Conservation (phyloP, 306 rosid species). For the Cajanus cajan region DNA sequence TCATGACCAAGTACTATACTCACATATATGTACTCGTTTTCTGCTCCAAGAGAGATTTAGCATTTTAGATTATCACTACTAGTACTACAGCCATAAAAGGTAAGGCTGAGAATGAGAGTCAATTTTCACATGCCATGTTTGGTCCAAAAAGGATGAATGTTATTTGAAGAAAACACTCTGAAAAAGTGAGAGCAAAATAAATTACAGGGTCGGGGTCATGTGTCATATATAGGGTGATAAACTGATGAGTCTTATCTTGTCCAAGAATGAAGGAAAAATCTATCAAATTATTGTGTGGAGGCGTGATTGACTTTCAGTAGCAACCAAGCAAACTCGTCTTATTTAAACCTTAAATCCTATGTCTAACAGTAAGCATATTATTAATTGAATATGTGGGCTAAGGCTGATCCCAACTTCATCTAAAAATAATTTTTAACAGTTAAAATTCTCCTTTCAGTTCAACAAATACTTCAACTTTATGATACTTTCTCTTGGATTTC, state of each 20-base stretch:
- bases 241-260: constrained; percentile 7
- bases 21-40: not conserved
- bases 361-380: not conserved
- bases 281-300: constrained; percentile 1
- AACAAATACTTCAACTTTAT: not conserved
- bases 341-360: constrained; percentile 7
- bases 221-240: not conserved
- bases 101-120: not conserved
- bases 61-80: not conserved
- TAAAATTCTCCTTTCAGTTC: constrained; percentile 1
- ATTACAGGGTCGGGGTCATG: constrained; percentile 24
- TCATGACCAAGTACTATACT: not conserved
- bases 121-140: constrained; percentile 8
- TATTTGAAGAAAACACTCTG: constrained; percentile 1
- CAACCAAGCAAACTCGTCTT: constrained; percentile 1
- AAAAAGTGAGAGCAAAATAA: constrained; percentile 3
- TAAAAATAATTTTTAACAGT: not conserved
- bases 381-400: not conserved
- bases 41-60: not conserved
- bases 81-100: not conserved
- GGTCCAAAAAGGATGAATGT: constrained; percentile 6
- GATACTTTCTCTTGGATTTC: not conserved
- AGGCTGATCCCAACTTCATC: not conserved
- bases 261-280: not conserved
- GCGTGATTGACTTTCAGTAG: constrained; percentile 10